phyloP scores from a whole-genome alignment of 805 yeast genomes.

The Metschnikowia picachoensis region DNA sequence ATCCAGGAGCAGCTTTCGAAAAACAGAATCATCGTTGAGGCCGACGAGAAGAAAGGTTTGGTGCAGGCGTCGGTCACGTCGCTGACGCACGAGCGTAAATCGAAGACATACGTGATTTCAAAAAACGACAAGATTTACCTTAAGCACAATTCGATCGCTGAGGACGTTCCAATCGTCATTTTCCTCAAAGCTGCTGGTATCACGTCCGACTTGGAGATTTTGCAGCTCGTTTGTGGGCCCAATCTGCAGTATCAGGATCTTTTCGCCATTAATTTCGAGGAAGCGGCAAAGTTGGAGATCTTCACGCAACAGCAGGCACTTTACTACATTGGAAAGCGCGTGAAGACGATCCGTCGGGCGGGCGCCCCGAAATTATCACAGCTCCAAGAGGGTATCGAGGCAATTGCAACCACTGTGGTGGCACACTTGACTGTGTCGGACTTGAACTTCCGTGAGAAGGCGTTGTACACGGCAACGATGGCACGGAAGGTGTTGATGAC shows the following conservation, averaged over 20 bases:
- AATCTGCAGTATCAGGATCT: constrained; percentile 86
- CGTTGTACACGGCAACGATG: constrained; percentile 92
- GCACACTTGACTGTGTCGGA: constrained; percentile 89
- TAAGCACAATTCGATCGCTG: constrained; percentile 93
- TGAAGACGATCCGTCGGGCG: constrained; percentile 85
- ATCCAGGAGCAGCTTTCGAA: constrained; percentile 96
- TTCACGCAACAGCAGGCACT: constrained; percentile 93
- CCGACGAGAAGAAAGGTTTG: constrained; percentile 89
- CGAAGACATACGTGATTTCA: constrained; percentile 93
- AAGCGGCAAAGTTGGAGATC: constrained; percentile 79
- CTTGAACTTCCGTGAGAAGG: constrained; percentile 88
- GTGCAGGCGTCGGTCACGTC: constrained; percentile 98
- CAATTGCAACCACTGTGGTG: constrained; percentile 90
- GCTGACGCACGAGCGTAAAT: constrained; percentile 96
- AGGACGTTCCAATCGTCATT: constrained; percentile 92
- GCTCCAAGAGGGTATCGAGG: constrained; percentile 94
- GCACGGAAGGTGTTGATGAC: constrained; percentile 95
- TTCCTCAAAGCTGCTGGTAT: constrained; percentile 94
- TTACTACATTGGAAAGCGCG: constrained; percentile 85
- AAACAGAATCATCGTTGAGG: constrained; percentile 96
- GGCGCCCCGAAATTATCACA: constrained; percentile 75
- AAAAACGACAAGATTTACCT: constrained; percentile 85
- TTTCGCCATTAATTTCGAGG: constrained; percentile 91
- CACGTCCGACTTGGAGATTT: constrained; percentile 84
- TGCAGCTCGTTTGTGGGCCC: constrained; percentile 91